Percentiles rank a stretch among this genome's conserved stretches.
Conservation (phyloP, 495 filamentous ascomycete genomes). For the Articulospora tetracladia region DNA sequence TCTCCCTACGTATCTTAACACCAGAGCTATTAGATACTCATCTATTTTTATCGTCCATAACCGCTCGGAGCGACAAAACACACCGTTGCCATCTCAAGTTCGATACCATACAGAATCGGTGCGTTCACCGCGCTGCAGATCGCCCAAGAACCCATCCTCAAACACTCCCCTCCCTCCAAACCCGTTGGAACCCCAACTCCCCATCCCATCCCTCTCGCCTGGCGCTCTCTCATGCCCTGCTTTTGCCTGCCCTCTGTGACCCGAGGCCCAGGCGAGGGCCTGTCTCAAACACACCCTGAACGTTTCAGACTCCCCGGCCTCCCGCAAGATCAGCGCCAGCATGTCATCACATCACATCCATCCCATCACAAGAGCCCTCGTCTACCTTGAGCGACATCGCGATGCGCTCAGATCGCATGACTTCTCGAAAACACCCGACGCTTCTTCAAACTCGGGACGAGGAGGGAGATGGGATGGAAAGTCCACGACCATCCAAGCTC, state of each 20-base stretch:
- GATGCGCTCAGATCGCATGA: not conserved
- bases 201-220: not conserved
- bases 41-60: no score
- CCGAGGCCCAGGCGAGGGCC: not conserved
- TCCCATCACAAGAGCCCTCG: not conserved
- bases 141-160: not conserved
- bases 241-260: not conserved
- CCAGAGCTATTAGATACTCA: no score
- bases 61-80: not conserved
- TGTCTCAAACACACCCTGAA: constrained; percentile 1
- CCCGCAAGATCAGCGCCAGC: constrained; percentile 8
- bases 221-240: no score
- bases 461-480: not conserved
- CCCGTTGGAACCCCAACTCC: not conserved
- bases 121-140: not conserved
- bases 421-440: not conserved
- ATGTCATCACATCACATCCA: not conserved
- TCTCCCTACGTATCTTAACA: not conserved
- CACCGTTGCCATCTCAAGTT: not conserved
- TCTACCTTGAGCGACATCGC: not conserved
- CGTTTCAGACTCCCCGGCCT: constrained; percentile 3
- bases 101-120: no score
- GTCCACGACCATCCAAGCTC: not conserved
- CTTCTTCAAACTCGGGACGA: not conserved
- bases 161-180: not conserved